Conservation (phyloP, 495 filamentous ascomycete genomes). For the Penicillium coprophilum region DNA sequence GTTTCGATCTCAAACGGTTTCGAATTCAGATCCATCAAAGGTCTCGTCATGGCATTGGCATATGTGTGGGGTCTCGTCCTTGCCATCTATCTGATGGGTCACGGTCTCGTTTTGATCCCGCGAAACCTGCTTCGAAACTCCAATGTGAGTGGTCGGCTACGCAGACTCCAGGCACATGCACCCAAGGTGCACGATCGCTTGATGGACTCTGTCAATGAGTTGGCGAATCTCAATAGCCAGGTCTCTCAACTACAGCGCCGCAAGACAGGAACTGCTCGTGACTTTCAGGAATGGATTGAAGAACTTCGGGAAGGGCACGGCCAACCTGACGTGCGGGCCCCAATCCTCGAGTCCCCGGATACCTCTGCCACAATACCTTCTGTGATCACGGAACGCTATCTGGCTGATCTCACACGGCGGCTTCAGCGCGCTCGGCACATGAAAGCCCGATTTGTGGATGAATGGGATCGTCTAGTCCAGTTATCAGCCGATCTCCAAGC, state of each 20-base stretch:
- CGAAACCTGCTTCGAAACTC: slow-evolving; percentile 74
- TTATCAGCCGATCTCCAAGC: slow-evolving; percentile 73
- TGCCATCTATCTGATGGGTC: slow-evolving; percentile 96
- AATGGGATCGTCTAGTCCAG: slow-evolving; percentile 78
- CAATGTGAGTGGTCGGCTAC: slow-evolving; percentile 67
- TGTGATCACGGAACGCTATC: slow-evolving; percentile 88
- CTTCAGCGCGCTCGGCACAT: slow-evolving; percentile 79
- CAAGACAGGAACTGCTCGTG: slow-evolving; percentile 76
- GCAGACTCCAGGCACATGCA: slow-evolving; percentile 72
- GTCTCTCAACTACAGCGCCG: slow-evolving; percentile 73
- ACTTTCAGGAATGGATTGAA: slow-evolving; percentile 94
- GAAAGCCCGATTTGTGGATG: slow-evolving; percentile 74
- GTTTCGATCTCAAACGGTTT: slow-evolving; percentile 79
- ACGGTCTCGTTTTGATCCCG: slow-evolving; percentile 90
- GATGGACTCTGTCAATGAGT: slow-evolving; percentile 75
- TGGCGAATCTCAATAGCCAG: slow-evolving; percentile 79
- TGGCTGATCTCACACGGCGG: slow-evolving; percentile 83
- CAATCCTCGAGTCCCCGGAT: slow-evolving; percentile 39
- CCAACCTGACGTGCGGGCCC: slow-evolving; percentile 61
- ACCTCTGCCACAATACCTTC: slow-evolving; percentile 56
- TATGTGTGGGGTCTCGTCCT: slow-evolving; percentile 90
- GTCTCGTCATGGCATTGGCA: slow-evolving; percentile 84
- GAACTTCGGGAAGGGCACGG: slow-evolving; percentile 75
- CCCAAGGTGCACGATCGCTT: slow-evolving; percentile 82
- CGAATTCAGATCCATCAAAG: slow-evolving; percentile 63